Evolutionary conservation across 164 flowering plant species (phyloP), one percentile per base, ranked within the genome.

Genomic region (Aristolochia contorta): DNA sequence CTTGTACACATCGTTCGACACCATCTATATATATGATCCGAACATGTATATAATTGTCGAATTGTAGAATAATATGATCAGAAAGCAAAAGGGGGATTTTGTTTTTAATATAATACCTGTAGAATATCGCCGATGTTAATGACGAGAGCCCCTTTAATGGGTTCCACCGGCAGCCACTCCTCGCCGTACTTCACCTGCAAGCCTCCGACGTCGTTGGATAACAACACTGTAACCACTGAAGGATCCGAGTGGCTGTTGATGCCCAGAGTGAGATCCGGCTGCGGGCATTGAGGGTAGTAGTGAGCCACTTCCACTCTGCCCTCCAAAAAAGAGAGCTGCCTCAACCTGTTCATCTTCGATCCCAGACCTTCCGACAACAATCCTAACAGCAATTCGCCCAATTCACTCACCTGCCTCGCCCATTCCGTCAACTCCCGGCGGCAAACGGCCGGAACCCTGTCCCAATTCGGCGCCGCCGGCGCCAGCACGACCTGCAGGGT

Each of bases 321-420:
- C 68, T 71, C 50, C 56, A 58, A 37, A 46, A 72, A 76, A 3
- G 59, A 65, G 12, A 72, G 63, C 8, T 30, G 23, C n/a, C 41
- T 57, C 6, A 78, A 69, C 57, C 69, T 52, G 57, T 71, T 58
- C 8, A 71, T 61, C 13, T 53, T 23, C 1, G 77, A 75, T 25
- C 76, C 80, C 14, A 78, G 66, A 50, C 71, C 78, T 61, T 75
- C 78, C 13, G 75, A 64, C 1, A 75, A 53, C 25, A 77, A 45
- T 32, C 65, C 68, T 0, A 46, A 14, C 6, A 77, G n/a, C 8
- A 25, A 46, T 1, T 69, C 72, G 47, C 59, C 71, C 33, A 81
- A 50, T 48, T 21, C 41, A 0, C 32, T 59, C 21, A 74, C 2
- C 46, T 56, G 19, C 7, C 59, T 50, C 16, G 59, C 12, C 18